A percentile compares a stretch with the other conserved stretches of the same genome.
Conservation (phyloP, 2,329 filamentous ascomycete genomes). For the Byssochlamys sp. region DNA sequence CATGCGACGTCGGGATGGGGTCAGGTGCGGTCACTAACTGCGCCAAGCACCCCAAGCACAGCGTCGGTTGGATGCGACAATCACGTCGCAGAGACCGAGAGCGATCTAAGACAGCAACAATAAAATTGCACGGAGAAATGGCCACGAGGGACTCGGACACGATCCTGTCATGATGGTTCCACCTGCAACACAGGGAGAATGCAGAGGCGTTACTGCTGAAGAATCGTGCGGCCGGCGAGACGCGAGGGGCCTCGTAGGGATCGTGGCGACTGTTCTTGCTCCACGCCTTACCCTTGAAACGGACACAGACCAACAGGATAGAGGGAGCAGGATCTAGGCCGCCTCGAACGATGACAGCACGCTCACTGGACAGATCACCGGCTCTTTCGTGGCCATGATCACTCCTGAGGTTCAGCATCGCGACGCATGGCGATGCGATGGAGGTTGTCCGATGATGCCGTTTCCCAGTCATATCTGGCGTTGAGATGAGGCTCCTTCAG, state of each 20-base stretch:
- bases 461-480: not conserved
- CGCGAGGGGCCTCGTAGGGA: not conserved
- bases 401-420: not conserved
- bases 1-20: not conserved
- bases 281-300: not conserved
- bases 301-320: not conserved
- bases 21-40: conserved; percentile 1
- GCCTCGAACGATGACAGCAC: not conserved
- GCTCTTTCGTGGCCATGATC: not conserved
- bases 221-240: not conserved
- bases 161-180: not conserved
- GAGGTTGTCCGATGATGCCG: not conserved
- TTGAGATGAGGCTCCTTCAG: not conserved
- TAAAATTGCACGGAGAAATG: not conserved
- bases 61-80: not conserved
- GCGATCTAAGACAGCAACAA: not conserved
- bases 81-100: not conserved
- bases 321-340: not conserved
- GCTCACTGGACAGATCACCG: not conserved
- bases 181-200: not conserved
- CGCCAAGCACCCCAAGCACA: conserved; percentile 1
- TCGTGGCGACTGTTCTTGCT: not conserved
- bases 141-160: not conserved
- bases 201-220: not conserved
- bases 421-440: not conserved